Conservation (phyloP, 768 basidiomycete species). For the Glaciozyma antarctica region DNA sequence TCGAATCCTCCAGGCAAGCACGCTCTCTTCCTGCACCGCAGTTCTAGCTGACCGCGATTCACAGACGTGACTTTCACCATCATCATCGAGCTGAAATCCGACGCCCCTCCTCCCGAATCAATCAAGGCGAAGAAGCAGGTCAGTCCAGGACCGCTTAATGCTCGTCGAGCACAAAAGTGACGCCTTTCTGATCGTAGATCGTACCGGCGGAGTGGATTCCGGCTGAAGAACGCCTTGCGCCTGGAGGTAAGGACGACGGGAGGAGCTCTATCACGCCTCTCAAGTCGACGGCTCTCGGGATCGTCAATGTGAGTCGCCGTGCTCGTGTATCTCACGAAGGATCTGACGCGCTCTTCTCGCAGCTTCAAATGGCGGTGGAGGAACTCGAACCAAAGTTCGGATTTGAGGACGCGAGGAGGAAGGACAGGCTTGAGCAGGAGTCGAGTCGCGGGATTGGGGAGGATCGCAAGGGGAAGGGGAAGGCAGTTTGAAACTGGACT, state of each 20-base stretch:
- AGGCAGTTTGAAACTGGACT: too few species aligned
- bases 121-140: slow-evolving; percentile 10
- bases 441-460: not conserved
- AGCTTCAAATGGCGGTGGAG: slow-evolving; percentile 26
- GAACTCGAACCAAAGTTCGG: slow-evolving; percentile 11
- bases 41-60: too few species aligned
- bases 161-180: too few species aligned
- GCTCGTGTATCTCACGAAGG: not conserved
- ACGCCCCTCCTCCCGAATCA: slow-evolving; percentile 9
- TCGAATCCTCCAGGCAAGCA: slow-evolving; percentile 18
- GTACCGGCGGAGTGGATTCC: slow-evolving; percentile 14
- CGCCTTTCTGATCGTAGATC: not conserved
- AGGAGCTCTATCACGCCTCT: slow-evolving; percentile 21
- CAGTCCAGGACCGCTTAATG: not conserved
- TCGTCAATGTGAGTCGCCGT: slow-evolving; percentile 20
- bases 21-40: not conserved
- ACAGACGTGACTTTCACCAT: slow-evolving; percentile 19
- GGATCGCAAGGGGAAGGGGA: not conserved
- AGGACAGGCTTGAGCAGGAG: not conserved
- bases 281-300: slow-evolving; percentile 8
- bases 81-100: slow-evolving; percentile 28
- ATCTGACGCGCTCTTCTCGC: not conserved
- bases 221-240: slow-evolving; percentile 10
- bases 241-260: not conserved
- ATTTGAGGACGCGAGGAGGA: not conserved